Evolutionary conservation across 1,139 yeast genomes (phyloP), one percentile per base, ranked within the genome.

Genomic region (Kluyveromyces sp.): DNA sequence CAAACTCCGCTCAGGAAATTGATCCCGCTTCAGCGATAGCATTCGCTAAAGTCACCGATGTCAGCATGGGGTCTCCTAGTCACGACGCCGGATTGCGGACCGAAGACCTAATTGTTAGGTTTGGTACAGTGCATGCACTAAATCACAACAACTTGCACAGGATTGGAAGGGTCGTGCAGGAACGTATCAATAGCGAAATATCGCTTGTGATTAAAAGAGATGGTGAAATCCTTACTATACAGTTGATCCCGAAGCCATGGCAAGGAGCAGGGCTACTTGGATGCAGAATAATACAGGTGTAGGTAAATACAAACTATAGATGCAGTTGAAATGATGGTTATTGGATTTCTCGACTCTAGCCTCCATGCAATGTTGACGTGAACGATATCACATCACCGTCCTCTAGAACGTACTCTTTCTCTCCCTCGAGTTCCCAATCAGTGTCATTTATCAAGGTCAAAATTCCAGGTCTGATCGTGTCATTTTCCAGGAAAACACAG

Each of bases 391-490:
- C 73, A 64, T 92, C 98, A 13, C 86, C 83, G 39, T 75, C 68
- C 58, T 85, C 85, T 17, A 92, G 64, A 15, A 73, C 77, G 55
- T 88, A 88, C 8, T 77, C 83, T 55, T 85, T 92, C 65, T 81
- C 88, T 11, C 89, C 97, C 60, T 88, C 95, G 26, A 92, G 67
- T 58, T 92, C 98, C 98, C 98, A 92, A 65, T 92, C 98, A 0
- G 95, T 81, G 58, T 92, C 98, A 58, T 92, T 92, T 51, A 92
- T 83, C 45, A 92, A 72, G 7, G 92, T 96, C 50, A 92, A 69
- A 37, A 92, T 87, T 2, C 98, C 98, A 0, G 97, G 96, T 43
- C 97, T 78, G 7, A 84, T 79, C 1, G 67, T 74, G 4, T 72
- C 95, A 54, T 87, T 92, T 54, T 86, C 95, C 12, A 89, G 71